Percentiles rank a stretch among this genome's conserved stretches.
These are phyloP conservation scores for Mortierella sp. DNA, from an alignment of 371 early-diverging fungal genomes.

Conservation along the genomic window DNA sequence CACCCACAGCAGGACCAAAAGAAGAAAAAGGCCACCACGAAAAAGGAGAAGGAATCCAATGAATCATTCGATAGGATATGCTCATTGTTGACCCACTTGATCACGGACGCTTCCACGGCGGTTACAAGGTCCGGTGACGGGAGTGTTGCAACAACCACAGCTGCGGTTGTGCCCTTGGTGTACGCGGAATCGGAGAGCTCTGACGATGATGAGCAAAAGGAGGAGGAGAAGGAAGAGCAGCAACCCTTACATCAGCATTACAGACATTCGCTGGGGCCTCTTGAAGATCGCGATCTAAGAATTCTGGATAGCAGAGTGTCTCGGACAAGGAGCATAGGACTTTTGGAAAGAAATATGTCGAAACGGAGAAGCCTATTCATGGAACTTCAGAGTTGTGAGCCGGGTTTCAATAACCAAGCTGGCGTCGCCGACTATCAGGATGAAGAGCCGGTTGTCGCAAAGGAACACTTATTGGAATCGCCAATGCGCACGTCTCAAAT, in stretches of 20 bases:
- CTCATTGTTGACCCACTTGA: constrained; percentile 29
- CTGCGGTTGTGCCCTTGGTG: constrained; percentile 3
- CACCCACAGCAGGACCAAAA: neutral
- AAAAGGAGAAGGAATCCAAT: constrained; percentile 23
- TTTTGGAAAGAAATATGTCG: constrained; percentile 2
- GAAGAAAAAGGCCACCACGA: neutral
- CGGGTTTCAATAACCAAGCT: neutral
- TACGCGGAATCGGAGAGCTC: constrained; percentile 16
- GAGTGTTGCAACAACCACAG: neutral
- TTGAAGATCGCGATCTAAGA: constrained; percentile 1
- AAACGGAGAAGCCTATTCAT: constrained; percentile 42
- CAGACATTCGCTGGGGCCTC: neutral
- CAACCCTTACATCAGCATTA: neutral
- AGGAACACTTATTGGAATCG: neutral
- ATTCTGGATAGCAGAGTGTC: neutral
- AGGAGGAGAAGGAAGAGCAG: neutral
- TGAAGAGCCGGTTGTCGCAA: neutral
- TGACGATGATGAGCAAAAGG: constrained; percentile 4
- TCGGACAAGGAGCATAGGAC: constrained; percentile 8
- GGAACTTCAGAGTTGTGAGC: constrained; percentile 32
- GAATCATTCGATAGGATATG: constrained; percentile 40
- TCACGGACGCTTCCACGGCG: constrained; percentile 43
- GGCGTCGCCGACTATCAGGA: neutral
- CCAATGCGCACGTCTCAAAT: neutral
- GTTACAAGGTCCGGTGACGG: neutral